Percentiles rank a stretch among this genome's conserved stretches.
Conservation (phyloP, 176 grass and related monocot genomes). For the bread wheat (Triticum aestivum) region IWGSC_CS_RefSeq_v2.1 NC_057798.1:762298539-762299038, state of each 20-base stretch:
- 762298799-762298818: too few relatives aligned
- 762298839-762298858: conserved; percentile 3
- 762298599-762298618: background rate
- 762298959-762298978: background rate
- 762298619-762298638: background rate
- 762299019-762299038: too few relatives aligned
- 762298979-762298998: too few relatives aligned
- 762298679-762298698: background rate
- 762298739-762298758: conserved; percentile 65
- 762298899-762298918: background rate
- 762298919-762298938: background rate
- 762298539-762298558: background rate
- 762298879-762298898: background rate
- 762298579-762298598: background rate
- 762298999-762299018: too few relatives aligned
- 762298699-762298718: conserved; percentile 44
- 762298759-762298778: conserved; percentile 70
- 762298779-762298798: too few relatives aligned
- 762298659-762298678: background rate
- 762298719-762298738: conserved; percentile 53
- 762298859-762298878: background rate
- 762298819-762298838: too few relatives aligned
- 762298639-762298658: background rate
- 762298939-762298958: background rate
- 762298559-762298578: background rate